Percentiles rank a stretch among this genome's conserved stretches.
phyloP scores from a whole-genome alignment of 306 rosid species.

The Acacia crassicarpa region DNA sequence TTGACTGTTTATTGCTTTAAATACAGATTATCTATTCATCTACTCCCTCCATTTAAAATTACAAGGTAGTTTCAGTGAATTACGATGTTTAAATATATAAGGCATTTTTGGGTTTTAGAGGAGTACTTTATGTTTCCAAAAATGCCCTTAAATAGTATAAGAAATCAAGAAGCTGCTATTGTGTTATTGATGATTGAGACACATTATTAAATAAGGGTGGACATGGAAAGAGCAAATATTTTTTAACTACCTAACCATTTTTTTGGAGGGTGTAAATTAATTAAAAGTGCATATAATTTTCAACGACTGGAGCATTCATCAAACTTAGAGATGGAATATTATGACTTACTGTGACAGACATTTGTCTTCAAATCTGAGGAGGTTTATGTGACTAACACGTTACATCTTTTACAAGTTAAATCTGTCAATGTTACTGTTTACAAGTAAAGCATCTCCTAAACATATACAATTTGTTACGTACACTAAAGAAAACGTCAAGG shows the following conservation, averaged over 20 bases:
- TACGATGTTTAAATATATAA: not conserved
- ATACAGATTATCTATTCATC: not conserved
- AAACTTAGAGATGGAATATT: slow-evolving; percentile 18
- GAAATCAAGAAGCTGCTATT: not conserved
- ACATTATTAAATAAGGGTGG: not conserved
- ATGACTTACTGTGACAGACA: slow-evolving; percentile 4
- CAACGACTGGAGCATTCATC: not conserved
- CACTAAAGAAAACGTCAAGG: slow-evolving; percentile 1
- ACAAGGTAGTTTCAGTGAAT: not conserved
- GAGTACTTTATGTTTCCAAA: too few relatives aligned
- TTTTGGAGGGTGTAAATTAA: not conserved
- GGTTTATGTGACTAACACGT: slow-evolving; percentile 7
- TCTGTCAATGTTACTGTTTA: not conserved
- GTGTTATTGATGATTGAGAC: not conserved
- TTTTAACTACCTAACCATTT: not conserved
- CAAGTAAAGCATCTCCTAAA: not conserved
- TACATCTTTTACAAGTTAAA: slow-evolving; percentile 2
- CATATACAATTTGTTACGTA: not conserved
- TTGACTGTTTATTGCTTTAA: not conserved
- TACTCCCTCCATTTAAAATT: not conserved
- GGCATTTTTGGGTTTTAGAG: not conserved
- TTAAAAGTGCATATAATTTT: not conserved
- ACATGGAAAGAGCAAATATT: not conserved
- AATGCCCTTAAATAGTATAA: not conserved
- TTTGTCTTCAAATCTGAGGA: not conserved